These are phyloP conservation scores for Cytospora leucostoma DNA, from an alignment of 2,329 filamentous ascomycete species.

Conservation along the genomic window DNA sequence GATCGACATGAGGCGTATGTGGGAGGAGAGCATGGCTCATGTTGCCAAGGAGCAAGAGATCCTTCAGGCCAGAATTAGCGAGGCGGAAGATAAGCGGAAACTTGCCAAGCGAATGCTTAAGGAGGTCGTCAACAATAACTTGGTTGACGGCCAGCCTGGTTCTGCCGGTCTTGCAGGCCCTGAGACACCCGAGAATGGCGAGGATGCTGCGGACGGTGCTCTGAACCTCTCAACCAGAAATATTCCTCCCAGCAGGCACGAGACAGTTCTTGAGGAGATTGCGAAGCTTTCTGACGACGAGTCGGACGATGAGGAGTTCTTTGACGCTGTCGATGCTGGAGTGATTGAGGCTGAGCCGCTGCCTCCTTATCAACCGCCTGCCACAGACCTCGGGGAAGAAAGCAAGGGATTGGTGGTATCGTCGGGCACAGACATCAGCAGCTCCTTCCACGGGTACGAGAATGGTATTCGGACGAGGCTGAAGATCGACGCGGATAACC, in stretches of 20 bases:
- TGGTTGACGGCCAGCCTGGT: slow-evolving; percentile 41
- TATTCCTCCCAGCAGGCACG: slow-evolving; percentile 53
- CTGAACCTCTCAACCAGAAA: slow-evolving; percentile 43
- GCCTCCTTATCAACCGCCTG: slow-evolving; percentile 46
- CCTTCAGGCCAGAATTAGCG: slow-evolving; percentile 81
- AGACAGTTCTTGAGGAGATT: slow-evolving; percentile 69
- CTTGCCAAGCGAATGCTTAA: slow-evolving; percentile 86
- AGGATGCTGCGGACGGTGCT: slow-evolving; percentile 31
- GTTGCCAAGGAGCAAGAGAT: slow-evolving; percentile 94
- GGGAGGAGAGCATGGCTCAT: slow-evolving; percentile 98
- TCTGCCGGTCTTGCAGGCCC: slow-evolving; percentile 36
- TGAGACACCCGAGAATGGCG: slow-evolving; percentile 38
- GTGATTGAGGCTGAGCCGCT: slow-evolving; percentile 79
- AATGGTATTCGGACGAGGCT: slow-evolving; percentile 77
- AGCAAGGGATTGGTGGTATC: slow-evolving; percentile 51
- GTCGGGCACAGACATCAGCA: slow-evolving; percentile 62
- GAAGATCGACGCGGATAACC: slow-evolving; percentile 87
- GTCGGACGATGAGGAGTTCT: slow-evolving; percentile 90
- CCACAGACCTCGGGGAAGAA: slow-evolving; percentile 40
- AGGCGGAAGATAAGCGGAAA: slow-evolving; percentile 87
- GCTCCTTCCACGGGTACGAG: slow-evolving; percentile 87
- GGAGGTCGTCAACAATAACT: slow-evolving; percentile 70
- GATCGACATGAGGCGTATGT: slow-evolving; percentile 88
- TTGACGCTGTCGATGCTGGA: slow-evolving; percentile 92
- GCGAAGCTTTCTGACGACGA: slow-evolving; percentile 78